Base-by-base conservation (phyloP, 2,329 filamentous ascomycete genomes). In the Stylonectria norvegica region DNA sequence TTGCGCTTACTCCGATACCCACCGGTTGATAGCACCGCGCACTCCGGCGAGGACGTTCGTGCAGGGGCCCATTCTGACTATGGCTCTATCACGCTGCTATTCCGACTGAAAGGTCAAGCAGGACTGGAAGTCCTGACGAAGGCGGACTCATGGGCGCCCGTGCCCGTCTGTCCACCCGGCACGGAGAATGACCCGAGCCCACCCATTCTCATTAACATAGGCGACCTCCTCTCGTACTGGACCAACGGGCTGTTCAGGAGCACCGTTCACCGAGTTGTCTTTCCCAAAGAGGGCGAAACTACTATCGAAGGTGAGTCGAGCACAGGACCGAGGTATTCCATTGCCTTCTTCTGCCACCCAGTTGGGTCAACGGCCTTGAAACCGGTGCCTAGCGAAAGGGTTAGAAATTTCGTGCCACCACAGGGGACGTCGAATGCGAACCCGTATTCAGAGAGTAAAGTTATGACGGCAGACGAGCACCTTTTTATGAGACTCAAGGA, bases 31-130 rank as follows among this genome's bases (percentile, higher is more conserved):
- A 56, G 64, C 7, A 71, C 70, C 6, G 56, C 61, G 9, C 64
- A 80, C 52, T 53, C 72, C 22, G 37, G 57, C 46, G 57, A 69
- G 39, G 86, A 91, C 57, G 79, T 96, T 45, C 83, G 91, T 19
- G 91, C 91, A 5, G 93, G 91, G 42, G 89, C 91, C 0, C 91
- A 97, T 64, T 91, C 86, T 4, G 90, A 96, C 68, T 95, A 95
- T 66, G 81, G 81, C 40, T 79, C 75, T 43, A 65, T 84, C 42
- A 84, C 80, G 2, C 69, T 84, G n/a, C 77, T 97, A 9, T 97
- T 98, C 71, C 89, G 93, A 52, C 78, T 90, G 2, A 79, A 79
- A 1, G 86, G 86, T 2, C 89, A 96, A 57, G 83, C 89, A 0
- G 93, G 93, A 0, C 73, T 98, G 1, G 89, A 97, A 63, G 84